Evolutionary conservation across 2,329 filamentous ascomycete genomes (phyloP), one percentile per base, ranked within the genome.

Genomic region (Microsporum audouinii): DNA sequence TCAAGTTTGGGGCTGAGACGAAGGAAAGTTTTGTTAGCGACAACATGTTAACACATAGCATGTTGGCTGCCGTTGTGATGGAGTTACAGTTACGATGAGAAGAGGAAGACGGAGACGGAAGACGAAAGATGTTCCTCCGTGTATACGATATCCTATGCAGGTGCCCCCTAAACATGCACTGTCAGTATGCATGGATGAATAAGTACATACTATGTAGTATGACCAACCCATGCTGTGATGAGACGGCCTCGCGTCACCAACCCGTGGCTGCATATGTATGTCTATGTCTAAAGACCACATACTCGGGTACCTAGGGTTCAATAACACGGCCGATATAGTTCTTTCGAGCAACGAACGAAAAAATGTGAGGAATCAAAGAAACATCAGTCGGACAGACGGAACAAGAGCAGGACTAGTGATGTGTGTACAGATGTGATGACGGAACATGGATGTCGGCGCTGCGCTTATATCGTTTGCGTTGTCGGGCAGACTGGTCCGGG

Each of bases 321-420:
- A 55, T 34, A 17, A 36, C 51, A 55, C 51, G 33, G 51, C 31
- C 29, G 51, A 17, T 55, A 55, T 55, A 55, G 51, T 55, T 55
- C 51, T 14, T 34, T 14, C 49, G 31, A 34, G n/a, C 27, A 23
- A 27, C 36, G 31, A 8, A 36, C 2, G 3, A 17, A 1, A 2
- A n/a, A 17, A 36, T 36, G 51, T 34, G 45, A 29, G 27, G 23
- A 31, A 14, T 23, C 43, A n/a, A 6, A 31, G 17, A 23, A 29
- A 14, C 8, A 51, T 23, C 23, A 27, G 49, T 10, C 43, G 29
- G 45, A 49, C 14, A 45, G 5, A 4, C 17, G 38, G 38, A 23
- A 23, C 17, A 23, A 23, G 17, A 23, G 38, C 38, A 12, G 38
- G n/a, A 14, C 38, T 12, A 41, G 12, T 41, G 38, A 41, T 1